Evolutionary conservation across 2,329 filamentous ascomycete species (phyloP), one percentile per base, ranked within the genome.

Genomic region (Chaetothyriales sp.): DNA sequence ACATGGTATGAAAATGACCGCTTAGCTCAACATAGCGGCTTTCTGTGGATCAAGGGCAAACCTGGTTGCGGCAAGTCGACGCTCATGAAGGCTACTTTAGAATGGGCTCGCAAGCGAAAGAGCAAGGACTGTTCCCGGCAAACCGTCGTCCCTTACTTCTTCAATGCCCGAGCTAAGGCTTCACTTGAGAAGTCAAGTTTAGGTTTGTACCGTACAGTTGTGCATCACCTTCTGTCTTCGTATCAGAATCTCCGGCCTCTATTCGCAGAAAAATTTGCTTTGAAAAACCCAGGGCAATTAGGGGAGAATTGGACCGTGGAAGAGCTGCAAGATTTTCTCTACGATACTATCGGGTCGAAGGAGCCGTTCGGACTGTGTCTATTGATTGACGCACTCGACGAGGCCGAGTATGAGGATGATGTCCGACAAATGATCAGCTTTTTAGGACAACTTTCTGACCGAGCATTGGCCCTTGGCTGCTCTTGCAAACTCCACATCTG

Each of bases 181-280:
- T 7, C 58, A 73, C 9, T 53, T 18, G 73, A 79, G 46, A 75
- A 66, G 50, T 69, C 74, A 0, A 64, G 67, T 0, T 28, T 62
- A 0, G 76, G 77, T 0, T 67, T 80, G 61, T 78, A 76, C 52
- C 67, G 74, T 1, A 74, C 73, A 0, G 48, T 80, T 0, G 50
- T 80, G 0, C 53, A 64, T 1, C 74, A 80, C 28, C 58, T 80
- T 0, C 61, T 80, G 0, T 19, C 28, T 43, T 22, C 45, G 15
- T 45, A 43, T 43, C 5, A 2, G n/a, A 19, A 20, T 22, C 29
- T 49, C 20, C 20, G 18, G 7, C 18, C 29, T 18, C 20, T 43
- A 43, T 53, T 53, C 25, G 44, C 44, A 28, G 22, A 51, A n/a
- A 51, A 15, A 20, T 53, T 53, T 47, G 19, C 48, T 18, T 51